Percentiles rank a stretch among this genome's conserved stretches.
Evolutionary conservation across 225 moss, liverwort and hornwort species (phyloP).

Genomic region (Sphagnum tenellum): DNA sequence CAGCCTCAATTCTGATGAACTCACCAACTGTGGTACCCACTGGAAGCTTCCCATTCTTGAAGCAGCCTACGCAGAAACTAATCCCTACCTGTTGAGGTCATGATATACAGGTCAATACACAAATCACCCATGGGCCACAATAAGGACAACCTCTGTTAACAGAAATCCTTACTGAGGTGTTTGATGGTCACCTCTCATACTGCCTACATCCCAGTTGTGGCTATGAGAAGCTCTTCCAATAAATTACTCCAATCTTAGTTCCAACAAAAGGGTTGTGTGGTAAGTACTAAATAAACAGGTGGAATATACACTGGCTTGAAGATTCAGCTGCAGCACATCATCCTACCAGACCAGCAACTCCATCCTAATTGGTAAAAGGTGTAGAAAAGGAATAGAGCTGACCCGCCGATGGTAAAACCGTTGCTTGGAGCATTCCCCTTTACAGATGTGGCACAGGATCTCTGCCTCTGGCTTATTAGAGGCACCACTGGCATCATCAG

Average conservation of each 20-base stretch:
- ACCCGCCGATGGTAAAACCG: conserved; percentile 52
- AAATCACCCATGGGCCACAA: conserved; percentile 1
- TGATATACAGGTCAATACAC: conserved; percentile 8
- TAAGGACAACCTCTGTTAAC: not conserved
- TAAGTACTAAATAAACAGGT: too few relatives aligned
- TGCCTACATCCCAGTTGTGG: too few relatives aligned
- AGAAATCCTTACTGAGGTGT: too few relatives aligned
- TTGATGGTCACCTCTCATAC: too few relatives aligned
- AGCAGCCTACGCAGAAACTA: conserved; percentile 67
- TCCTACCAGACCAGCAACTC: too few relatives aligned
- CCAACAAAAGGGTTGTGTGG: too few relatives aligned
- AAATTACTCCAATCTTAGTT: too few relatives aligned
- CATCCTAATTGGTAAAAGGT: too few relatives aligned
- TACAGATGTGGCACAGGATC: conserved; percentile 44
- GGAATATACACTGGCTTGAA: too few relatives aligned
- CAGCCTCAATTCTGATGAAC: conserved; percentile 39
- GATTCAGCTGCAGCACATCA: too few relatives aligned
- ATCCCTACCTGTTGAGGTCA: conserved; percentile 46
- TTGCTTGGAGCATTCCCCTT: conserved; percentile 54
- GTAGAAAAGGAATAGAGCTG: conserved; percentile 4
- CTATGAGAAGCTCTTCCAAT: too few relatives aligned
- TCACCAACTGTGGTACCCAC: conserved; percentile 42
- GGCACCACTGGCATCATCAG: conserved; percentile 5
- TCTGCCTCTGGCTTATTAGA: conserved; percentile 23
- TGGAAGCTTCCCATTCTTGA: conserved; percentile 62